Percentiles rank a stretch among this genome's conserved stretches.
These are phyloP conservation scores for Candida tibetensis DNA, from an alignment of 805 yeast genomes.

Conservation along the genomic window DNA sequence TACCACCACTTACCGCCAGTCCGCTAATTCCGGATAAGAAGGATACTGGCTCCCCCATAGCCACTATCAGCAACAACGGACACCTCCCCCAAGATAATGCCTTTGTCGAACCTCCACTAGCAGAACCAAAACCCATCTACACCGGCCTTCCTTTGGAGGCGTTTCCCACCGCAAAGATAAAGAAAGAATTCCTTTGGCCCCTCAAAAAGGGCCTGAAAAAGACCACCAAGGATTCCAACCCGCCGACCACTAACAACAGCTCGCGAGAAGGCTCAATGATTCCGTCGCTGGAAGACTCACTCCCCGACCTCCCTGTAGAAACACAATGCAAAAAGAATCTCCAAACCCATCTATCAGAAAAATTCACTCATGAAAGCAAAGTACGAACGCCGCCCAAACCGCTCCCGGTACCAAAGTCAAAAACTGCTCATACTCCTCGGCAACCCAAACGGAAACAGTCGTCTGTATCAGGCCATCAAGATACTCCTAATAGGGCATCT, in stretches of 20 bases:
- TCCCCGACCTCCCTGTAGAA: constrained; percentile 13
- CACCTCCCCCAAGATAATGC: too few relatives aligned
- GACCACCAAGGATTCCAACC: constrained; percentile 7
- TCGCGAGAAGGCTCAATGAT: constrained; percentile 12
- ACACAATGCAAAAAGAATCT: constrained; percentile 11
- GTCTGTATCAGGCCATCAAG: background rate
- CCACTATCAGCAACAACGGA: too few relatives aligned
- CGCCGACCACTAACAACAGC: constrained; percentile 1
- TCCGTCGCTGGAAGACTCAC: constrained; percentile 15
- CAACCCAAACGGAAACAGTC: background rate
- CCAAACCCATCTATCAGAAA: constrained; percentile 13
- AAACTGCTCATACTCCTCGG: constrained; percentile 1
- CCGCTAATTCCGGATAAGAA: background rate
- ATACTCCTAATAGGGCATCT: background rate
- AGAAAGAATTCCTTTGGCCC: constrained; percentile 56
- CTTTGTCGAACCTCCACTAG: constrained; percentile 60
- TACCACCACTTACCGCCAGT: background rate
- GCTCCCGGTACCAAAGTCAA: background rate
- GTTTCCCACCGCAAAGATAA: constrained; percentile 60
- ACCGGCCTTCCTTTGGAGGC: constrained; percentile 74
- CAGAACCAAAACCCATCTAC: constrained; percentile 54
- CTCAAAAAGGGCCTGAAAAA: constrained; percentile 22
- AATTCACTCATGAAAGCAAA: constrained; percentile 15
- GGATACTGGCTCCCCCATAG: background rate
- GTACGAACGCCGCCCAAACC: constrained; percentile 15